Base-by-base conservation (phyloP, 192 early-diverging fungal genomes). In the Phlyctochytrium bullatum region DNA sequence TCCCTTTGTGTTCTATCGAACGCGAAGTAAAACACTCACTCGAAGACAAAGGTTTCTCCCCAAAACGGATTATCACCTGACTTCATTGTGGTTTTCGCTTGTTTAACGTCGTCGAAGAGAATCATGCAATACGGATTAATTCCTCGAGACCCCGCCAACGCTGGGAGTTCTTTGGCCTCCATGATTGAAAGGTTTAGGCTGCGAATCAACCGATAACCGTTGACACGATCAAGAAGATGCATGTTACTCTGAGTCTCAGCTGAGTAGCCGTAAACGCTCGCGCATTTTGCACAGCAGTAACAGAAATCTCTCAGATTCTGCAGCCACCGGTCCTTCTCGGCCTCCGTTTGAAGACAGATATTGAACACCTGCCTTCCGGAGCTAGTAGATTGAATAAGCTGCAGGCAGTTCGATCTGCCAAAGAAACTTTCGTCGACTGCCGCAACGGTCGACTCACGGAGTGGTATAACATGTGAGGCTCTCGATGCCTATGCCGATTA, bases 391-490 rank as follows among this genome's bases (percentile, higher is more conserved):
- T 59, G 66, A 12, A 68, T 33, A 10, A 80, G 34, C 54, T 82
- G 80, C 12, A 82, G 36, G 40, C 78, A 82, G 50, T 72, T 27
- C 36, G 76, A 34, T 29, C 62, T 36, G 54, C 27, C 61, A 52
- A 80, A 82, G 25, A 80, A 74, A 51, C 72, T 75, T n/a, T 78
- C 59, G 57, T 82, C 78, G 25, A 82, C 31, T 16, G 56, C 54
- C 56, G 73, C 61, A 24, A 80, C 62, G 23, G 62, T 35, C 4
- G 62, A 17, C 23, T 75, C 62, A 1, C 35, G 53, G 12, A 81
- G 63, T 4, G 64, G 56, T 20, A 81, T 64, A 28, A 80, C 34
- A 34, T 74, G 60, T 28, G 67, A 40, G 32, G 78, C 56, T 58
- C 64, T 67, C 54, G 54, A 2, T 0, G 73, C 6, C 40, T 47